phyloP scores from a whole-genome alignment of 805 yeast species.

The Martiniozyma abietophila region DNA sequence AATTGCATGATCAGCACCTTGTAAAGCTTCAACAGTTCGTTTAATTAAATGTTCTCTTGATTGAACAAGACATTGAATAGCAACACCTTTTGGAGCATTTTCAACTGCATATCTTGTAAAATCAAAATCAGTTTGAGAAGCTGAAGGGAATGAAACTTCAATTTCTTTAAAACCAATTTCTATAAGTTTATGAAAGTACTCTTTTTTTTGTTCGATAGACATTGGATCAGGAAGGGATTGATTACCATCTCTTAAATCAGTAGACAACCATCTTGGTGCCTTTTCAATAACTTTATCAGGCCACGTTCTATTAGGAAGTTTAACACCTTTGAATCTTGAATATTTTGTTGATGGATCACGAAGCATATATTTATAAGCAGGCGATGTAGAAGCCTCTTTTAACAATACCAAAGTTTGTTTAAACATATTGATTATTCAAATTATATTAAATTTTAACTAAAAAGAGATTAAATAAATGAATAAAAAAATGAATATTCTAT shows the following conservation, averaged over 20 bases:
- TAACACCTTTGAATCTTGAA: constrained; percentile 43
- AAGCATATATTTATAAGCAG: constrained; percentile 43
- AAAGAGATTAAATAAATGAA: too few relatives aligned
- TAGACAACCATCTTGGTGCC: constrained; percentile 75
- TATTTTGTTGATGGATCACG: constrained; percentile 62
- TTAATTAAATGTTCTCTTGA: constrained; percentile 67
- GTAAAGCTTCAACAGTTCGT: constrained; percentile 64
- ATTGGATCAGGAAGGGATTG: constrained; percentile 78
- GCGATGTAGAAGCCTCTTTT: constrained; percentile 22
- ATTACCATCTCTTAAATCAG: constrained; percentile 75
- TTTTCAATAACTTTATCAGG: constrained; percentile 55
- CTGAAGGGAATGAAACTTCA: constrained; percentile 74
- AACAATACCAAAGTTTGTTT: constrained; percentile 20
- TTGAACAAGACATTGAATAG: constrained; percentile 66
- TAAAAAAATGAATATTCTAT: too few relatives aligned
- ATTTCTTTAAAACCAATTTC: constrained; percentile 75
- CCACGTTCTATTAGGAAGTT: constrained; percentile 60
- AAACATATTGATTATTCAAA: constrained; percentile 20
- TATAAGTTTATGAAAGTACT: constrained; percentile 60
- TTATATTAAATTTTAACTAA: too few relatives aligned
- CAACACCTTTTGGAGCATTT: constrained; percentile 67
- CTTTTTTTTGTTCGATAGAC: constrained; percentile 66
- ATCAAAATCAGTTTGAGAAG: constrained; percentile 76
- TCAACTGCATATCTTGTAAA: constrained; percentile 74
- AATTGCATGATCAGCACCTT: constrained; percentile 65